Conservation (phyloP, 495 filamentous ascomycete genomes). For the Penicillium riverlandense region DNA sequence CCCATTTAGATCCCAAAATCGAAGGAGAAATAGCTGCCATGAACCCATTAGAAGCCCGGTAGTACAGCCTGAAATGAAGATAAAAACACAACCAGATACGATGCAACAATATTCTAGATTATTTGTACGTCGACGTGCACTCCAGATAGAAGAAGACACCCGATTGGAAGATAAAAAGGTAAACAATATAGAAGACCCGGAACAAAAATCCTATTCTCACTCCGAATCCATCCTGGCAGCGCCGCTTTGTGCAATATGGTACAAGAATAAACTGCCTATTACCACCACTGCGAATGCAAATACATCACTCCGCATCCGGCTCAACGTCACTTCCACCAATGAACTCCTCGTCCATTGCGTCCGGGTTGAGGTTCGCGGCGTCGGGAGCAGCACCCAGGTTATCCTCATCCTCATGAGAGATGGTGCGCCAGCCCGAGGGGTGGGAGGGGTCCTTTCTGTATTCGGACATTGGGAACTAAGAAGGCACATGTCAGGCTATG, state of each 20-base stretch:
- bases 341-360: constrained; percentile 37
- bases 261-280: constrained; percentile 9
- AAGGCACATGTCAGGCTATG: neutral
- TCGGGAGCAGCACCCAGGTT: constrained; percentile 29
- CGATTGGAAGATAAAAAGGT: too few species aligned
- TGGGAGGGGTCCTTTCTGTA: constrained; percentile 65
- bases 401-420: constrained; percentile 59
- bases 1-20: too few species aligned
- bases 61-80: too few species aligned
- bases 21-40: too few species aligned
- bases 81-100: too few species aligned
- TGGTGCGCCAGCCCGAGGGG: constrained; percentile 59
- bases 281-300: neutral
- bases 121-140: too few species aligned
- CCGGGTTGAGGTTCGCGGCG: constrained; percentile 35
- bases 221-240: neutral
- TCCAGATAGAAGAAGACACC: too few species aligned
- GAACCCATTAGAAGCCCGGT: too few species aligned
- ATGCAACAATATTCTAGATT: too few species aligned
- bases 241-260: constrained; percentile 7
- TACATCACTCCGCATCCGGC: constrained; percentile 22
- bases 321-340: constrained; percentile 34
- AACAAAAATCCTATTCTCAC: neutral
- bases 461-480: constrained; percentile 78
- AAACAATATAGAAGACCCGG: neutral